Base-by-base conservation (phyloP, 768 basidiomycete species). In the Candolleomyces aberdarensis region DNA sequence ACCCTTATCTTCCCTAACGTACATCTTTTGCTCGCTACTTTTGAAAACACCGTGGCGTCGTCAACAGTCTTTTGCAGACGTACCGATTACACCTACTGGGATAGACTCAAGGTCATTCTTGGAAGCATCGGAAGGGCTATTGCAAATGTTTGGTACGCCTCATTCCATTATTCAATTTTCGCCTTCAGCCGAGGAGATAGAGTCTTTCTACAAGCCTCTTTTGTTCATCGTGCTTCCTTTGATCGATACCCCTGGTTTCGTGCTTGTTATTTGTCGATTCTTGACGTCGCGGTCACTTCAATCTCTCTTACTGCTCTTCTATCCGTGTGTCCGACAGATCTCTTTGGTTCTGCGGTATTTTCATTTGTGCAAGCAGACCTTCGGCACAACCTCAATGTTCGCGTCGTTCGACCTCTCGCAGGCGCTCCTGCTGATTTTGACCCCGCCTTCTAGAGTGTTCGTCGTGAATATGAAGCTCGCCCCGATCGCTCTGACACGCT, bases 61-160 rank as follows among this genome's bases (percentile, higher is more conserved):
- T 26, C 11, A 14, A 10, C 64, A 97, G 95, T 94, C 92, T 10
- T 98, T 92, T 73, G 85, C 83, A 67, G 91, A 96, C 63, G 92
- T 98, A 44, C 83, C 86, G 15, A 78, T 91, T 65, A 85, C 84
- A n/a, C 80, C 84, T 48, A 75, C 79, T 4, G 95, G 96, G 14
- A 85, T 98, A 55, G 87, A 94, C 69, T 93, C 94, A 0, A 68
- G 76, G 19, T 72, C 81, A 13, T 98, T 98, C 78, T 79, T 94
- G 50, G 88, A 92, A 69, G 96, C 96, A 0, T 86, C 93, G 19
- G 93, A 96, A 73, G 95, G 92, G 17, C 81, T 98, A 29, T 79
- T 89, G 15, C 77, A 82, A 57, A 76, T 91, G 76, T 91, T 91
- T 69, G 87, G 89, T 88, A 63, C 60, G 83, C 60, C 11, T 55